Percentiles rank a stretch among this genome's conserved stretches.
Conservation (phyloP, 192 early-diverging fungal species). For the Funneliformis mosseae region DNA sequence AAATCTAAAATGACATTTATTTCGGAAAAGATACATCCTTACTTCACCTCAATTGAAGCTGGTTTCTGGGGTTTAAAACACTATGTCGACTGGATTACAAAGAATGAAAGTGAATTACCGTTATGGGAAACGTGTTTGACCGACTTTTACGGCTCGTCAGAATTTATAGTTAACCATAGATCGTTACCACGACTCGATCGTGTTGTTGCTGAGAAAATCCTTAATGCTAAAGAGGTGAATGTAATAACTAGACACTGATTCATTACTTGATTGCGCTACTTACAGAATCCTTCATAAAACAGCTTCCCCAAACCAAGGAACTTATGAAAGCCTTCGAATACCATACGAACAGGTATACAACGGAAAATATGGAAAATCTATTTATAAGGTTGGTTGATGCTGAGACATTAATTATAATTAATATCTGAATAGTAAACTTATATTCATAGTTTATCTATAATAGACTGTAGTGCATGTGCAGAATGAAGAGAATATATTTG, state of each 20-base stretch:
- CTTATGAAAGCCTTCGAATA: conserved; percentile 14
- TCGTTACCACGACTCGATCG: background rate
- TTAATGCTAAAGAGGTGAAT: conserved; percentile 6
- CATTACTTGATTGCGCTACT: background rate
- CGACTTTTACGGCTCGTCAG: conserved; percentile 3
- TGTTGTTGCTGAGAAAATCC: conserved; percentile 3
- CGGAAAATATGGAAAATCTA: conserved; percentile 22
- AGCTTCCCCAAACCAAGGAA: conserved; percentile 2
- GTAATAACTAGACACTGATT: conserved; percentile 11
- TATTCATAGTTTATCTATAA: conserved; percentile 15
- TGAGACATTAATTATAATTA: background rate
- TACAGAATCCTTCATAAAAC: conserved; percentile 13
- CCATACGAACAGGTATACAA: conserved; percentile 8
- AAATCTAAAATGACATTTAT: too few species aligned
- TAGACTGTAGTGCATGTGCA: conserved; percentile 15
- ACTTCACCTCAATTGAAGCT: conserved; percentile 13
- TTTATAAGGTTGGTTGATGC: conserved; percentile 21
- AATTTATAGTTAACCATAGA: conserved; percentile 2
- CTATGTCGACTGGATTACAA: conserved; percentile 11
- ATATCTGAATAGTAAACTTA: conserved; percentile 23
- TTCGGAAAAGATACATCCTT: background rate
- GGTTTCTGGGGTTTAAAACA: conserved; percentile 17
- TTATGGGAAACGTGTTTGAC: conserved; percentile 11
- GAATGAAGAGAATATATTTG: conserved; percentile 9
- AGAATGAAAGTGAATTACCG: conserved; percentile 13